Evolutionary conservation across 2,329 filamentous ascomycete species (phyloP).

Genomic region (Colletotrichum incanum): DNA sequence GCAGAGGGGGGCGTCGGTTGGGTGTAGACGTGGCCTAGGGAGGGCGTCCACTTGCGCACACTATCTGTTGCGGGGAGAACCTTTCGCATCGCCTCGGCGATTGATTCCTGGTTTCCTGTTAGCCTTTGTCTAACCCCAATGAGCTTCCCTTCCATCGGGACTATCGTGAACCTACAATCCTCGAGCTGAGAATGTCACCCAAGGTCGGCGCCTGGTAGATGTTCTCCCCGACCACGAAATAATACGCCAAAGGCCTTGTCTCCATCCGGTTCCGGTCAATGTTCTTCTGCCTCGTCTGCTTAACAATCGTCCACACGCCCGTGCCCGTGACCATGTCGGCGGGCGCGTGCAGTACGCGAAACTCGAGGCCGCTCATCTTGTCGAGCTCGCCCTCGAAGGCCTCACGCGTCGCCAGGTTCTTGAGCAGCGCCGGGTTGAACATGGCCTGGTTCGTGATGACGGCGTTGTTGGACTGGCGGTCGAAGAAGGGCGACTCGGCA

Average conservation of each 20-base stretch:
- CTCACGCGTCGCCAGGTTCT: slow-evolving; percentile 73
- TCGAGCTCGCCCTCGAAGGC: slow-evolving; percentile 74
- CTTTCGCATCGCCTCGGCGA: slow-evolving; percentile 62
- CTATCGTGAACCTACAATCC: slow-evolving; percentile 63
- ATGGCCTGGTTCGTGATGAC: slow-evolving; percentile 74
- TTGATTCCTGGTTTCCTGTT: slow-evolving; percentile 36
- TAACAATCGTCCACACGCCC: slow-evolving; percentile 79
- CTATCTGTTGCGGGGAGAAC: slow-evolving; percentile 66
- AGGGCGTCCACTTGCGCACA: slow-evolving; percentile 69
- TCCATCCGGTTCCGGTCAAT: slow-evolving; percentile 69
- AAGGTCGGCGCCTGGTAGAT: slow-evolving; percentile 77
- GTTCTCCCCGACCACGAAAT: slow-evolving; percentile 77
- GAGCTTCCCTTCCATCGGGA: background rate
- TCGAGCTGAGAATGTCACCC: slow-evolving; percentile 71
- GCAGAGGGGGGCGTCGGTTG: slow-evolving; percentile 50
- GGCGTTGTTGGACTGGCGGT: slow-evolving; percentile 78
- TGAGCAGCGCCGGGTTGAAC: slow-evolving; percentile 72
- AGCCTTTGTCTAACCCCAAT: background rate
- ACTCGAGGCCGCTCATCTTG: slow-evolving; percentile 78
- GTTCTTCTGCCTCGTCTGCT: slow-evolving; percentile 75
- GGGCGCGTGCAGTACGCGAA: slow-evolving; percentile 76
- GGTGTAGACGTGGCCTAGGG: slow-evolving; percentile 68
- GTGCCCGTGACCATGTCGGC: slow-evolving; percentile 76
- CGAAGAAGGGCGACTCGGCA: slow-evolving; percentile 77
- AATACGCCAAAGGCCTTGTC: slow-evolving; percentile 71